Conservation (phyloP, 257 asterid genomes). For the Coffea canephora region DNA sequence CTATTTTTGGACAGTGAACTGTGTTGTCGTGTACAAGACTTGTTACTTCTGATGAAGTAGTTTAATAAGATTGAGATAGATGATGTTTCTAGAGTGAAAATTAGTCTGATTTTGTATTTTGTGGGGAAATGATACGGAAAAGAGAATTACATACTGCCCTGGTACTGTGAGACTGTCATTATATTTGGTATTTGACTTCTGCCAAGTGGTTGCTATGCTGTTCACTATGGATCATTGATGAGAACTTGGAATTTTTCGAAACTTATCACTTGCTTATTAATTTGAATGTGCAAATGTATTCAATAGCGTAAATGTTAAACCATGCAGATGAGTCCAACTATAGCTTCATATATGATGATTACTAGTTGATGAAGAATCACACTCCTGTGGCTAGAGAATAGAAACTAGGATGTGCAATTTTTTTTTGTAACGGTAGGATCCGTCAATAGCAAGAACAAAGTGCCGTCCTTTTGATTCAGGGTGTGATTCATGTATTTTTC, state of each 20-base stretch:
- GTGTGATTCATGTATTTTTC: background rate
- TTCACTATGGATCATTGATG: background rate
- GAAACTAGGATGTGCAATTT: background rate
- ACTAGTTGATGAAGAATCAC: background rate
- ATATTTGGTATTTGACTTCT: background rate
- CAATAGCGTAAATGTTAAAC: background rate
- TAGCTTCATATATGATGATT: background rate
- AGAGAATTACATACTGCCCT: background rate
- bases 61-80: background rate
- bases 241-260: background rate
- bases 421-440: background rate
- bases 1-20: constrained; percentile 2
- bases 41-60: background rate
- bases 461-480: background rate
- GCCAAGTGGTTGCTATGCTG: background rate
- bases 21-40: background rate
- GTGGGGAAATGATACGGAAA: background rate
- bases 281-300: background rate
- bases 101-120: background rate
- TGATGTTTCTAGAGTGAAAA: background rate
- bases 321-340: background rate
- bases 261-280: background rate
- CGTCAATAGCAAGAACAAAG: background rate
- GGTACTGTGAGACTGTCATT: background rate
- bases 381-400: background rate